Evolutionary conservation across 768 basidiomycete genomes (phyloP).

Genomic region (Leccinum barrowsii): DNA sequence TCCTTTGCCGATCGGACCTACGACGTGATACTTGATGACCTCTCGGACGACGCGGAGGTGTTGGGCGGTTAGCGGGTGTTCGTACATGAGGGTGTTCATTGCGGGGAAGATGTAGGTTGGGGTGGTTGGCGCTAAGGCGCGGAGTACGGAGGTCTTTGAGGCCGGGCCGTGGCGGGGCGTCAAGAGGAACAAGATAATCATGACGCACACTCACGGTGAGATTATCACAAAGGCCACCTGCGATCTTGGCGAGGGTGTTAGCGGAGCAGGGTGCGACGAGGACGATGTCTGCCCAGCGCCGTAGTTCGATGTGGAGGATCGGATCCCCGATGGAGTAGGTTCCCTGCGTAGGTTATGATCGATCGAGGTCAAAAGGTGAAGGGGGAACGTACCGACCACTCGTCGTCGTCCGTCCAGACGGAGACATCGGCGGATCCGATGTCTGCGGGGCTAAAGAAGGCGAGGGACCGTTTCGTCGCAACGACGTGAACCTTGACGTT

Average conservation of each 20-base stretch:
- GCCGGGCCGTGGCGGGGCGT: neutral
- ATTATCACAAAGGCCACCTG: conserved; percentile 86
- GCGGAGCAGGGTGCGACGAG: conserved; percentile 95
- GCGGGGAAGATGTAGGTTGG: conserved; percentile 93
- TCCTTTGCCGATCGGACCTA: conserved; percentile 84
- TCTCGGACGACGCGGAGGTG: conserved; percentile 77
- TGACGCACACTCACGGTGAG: conserved; percentile 52
- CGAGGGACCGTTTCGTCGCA: conserved; percentile 71
- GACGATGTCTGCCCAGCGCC: conserved; percentile 93
- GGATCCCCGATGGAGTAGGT: conserved; percentile 82
- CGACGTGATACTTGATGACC: conserved; percentile 72
- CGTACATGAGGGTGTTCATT: conserved; percentile 99
- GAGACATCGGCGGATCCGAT: neutral
- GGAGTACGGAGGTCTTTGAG: conserved; percentile 69
- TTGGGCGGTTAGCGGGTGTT: conserved; percentile 85
- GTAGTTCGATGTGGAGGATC: conserved; percentile 92
- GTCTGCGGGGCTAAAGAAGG: conserved; percentile 64
- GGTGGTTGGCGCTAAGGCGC: conserved; percentile 78
- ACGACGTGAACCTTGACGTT: conserved; percentile 81
- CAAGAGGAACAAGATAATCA: neutral
- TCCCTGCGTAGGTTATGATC: conserved; percentile 38
- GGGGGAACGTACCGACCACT: neutral
- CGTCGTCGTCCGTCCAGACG: neutral
- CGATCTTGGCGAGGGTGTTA: conserved; percentile 92
- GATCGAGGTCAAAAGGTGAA: neutral